Base-by-base conservation (phyloP, 1,284 basidiomycete genomes). In the Apiotrichum akiyoshidainum region DNA sequence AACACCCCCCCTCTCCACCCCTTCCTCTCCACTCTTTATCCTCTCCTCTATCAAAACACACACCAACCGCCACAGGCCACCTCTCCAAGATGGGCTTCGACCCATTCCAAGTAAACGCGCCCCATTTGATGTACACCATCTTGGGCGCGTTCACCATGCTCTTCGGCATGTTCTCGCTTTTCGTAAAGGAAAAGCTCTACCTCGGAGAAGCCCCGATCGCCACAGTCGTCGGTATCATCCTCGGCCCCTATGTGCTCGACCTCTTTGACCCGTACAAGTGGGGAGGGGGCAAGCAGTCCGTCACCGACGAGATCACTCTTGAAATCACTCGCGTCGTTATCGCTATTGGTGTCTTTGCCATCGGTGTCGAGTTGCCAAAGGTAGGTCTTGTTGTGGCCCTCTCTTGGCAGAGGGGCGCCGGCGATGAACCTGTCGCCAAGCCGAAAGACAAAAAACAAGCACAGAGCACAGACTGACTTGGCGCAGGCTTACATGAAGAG, bases 201-300 rank as follows among this genome's bases (percentile, higher is more conserved):
- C 86, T 98, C 63, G 96, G 96, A 65, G 96, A 99, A 83, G 93
- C 96, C 7, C 92, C 90, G 65, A 89, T 92, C 83, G 93, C 96
- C 2, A 96, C 96, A 65, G 76, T 94, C 40, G 93, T 97, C 68
- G 94, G 95, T 31, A 90, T 98, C 72, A 89, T 95, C 64, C 87
- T 98, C 62, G 79, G 92, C 35, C 94, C 92, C 4, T 89, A 94
- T 72, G 87, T 87, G 52, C 86, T 89, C 39, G 83, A 86, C 60
- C 82, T 98, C 42, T 91, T 99, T 74, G 83, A 96, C 74, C 95
- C 95, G 8, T 82, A 87, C 45, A 79, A 81, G 0, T 99, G 95
- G 95, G 88, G 85, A 10, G 80, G 80, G 49, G 81, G 57, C 0
- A 47, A 81, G 26, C 66, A 69, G n/a, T 68, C 80, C 31, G 78